Evolutionary conservation across 352 stramenopile species (phyloP), one percentile per base, ranked within the genome.

Genomic region (Phytophthora multivora): DNA sequence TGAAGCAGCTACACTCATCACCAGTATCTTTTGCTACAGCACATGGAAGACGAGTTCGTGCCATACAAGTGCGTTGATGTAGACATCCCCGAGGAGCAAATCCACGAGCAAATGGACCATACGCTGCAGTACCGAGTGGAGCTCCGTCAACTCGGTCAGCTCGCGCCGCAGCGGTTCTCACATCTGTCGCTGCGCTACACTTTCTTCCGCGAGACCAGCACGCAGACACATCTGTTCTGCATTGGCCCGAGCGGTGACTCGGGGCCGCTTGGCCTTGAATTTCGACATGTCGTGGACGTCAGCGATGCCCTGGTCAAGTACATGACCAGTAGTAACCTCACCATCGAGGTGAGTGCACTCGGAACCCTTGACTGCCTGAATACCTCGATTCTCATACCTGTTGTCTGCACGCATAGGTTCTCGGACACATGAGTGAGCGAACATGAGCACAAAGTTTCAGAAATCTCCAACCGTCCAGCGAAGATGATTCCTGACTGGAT

Each of bases 261-360:
- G 11, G 54, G 57, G 3, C 9, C 30, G n/a, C 45, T 82, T 7
- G 35, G 40, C n/a, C 40, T 68, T 26, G 50, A 73, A 38, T 72
- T 68, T 31, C 54, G 55, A 31, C 72, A 87, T 39, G 56, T 71
- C 16, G 75, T 86, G 13, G 77, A 86, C 49, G 77, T 89, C 36
- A 84, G 52, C 10, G 75, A 84, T 23, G 57, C 65, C 11, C 64
- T 87, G 31, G 66, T 78, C 48, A 82, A 86, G 55, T 89, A 87
- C 42, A 23, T 87, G 30, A 51, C 62, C 10, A 51, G 61, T 50
- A 80, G 49, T 51, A 83, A 51, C 25, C 68, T 89, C 13, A 66
- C 71, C 10, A 60, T 89, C 40, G 80, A 89, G 63, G 75, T 86
- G 36, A 42, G 51, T 57, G 30, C 21, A 13, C 36, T 31, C 26